These are phyloP conservation scores for Phyllosticta citrichinensis DNA, from an alignment of 2,329 filamentous ascomycete species.

Conservation along the genomic window DNA sequence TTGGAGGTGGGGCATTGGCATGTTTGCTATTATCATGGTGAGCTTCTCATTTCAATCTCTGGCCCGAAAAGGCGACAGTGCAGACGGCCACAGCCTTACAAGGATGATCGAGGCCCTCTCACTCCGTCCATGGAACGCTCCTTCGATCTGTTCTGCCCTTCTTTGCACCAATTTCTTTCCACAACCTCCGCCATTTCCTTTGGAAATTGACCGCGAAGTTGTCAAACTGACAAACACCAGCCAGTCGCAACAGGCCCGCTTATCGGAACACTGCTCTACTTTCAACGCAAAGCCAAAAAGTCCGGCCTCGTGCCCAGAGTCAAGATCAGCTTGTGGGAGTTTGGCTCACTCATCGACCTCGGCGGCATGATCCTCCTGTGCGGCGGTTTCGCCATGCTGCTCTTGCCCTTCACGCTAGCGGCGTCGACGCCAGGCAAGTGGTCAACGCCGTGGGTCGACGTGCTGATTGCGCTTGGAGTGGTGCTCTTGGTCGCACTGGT, in stretches of 20 bases:
- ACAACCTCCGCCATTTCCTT: no score
- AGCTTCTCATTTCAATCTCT: background rate
- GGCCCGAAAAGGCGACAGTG: background rate
- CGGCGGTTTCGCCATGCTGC: conserved; percentile 37
- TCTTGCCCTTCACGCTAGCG: conserved; percentile 40
- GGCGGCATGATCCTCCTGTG: conserved; percentile 39
- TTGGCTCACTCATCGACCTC: conserved; percentile 30
- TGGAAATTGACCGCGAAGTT: conserved; percentile 22
- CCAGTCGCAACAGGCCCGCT: conserved; percentile 28
- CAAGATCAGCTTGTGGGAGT: conserved; percentile 20
- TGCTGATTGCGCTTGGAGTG: conserved; percentile 35
- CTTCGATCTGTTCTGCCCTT: no score
- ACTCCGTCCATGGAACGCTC: no score
- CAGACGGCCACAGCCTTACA: background rate
- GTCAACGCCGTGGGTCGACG: conserved; percentile 37
- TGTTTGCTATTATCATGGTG: conserved; percentile 31
- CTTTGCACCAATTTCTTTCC: no score
- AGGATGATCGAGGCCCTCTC: no score
- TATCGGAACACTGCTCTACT: conserved; percentile 28
- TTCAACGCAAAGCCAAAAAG: conserved; percentile 25
- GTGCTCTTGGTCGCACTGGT: conserved; percentile 34
- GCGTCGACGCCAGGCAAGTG: conserved; percentile 32
- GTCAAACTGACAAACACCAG: conserved; percentile 12
- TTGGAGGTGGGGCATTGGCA: conserved; percentile 37
- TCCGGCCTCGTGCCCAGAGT: conserved; percentile 19